Percentiles rank a stretch among this genome's conserved stretches.
These are phyloP conservation scores for Pleurotus tuber-regium DNA, from an alignment of 768 basidiomycete species.

Conservation along the genomic window DNA sequence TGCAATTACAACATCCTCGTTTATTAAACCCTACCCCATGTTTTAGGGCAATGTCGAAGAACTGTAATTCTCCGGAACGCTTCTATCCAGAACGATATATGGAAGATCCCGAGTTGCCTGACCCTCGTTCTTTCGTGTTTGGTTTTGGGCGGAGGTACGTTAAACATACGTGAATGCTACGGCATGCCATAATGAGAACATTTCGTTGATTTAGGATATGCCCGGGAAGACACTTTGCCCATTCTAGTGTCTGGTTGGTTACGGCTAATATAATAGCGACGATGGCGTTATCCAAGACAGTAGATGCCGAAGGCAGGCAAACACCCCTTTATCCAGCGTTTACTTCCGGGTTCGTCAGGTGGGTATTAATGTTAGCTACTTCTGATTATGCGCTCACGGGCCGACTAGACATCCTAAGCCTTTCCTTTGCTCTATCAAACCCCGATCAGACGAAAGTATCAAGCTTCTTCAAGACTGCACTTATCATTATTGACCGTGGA, in stretches of 20 bases:
- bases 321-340: conserved; percentile 37
- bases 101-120: conserved; percentile 33
- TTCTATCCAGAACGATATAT: conserved; percentile 53
- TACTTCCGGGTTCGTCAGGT: conserved; percentile 46
- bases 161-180: conserved; percentile 3
- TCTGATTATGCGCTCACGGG: conserved; percentile 3
- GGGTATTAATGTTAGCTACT: conserved; percentile 15
- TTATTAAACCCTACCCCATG: neutral
- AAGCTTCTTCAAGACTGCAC: conserved; percentile 1
- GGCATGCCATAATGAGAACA: neutral
- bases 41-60: conserved; percentile 25
- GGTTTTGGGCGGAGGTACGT: conserved; percentile 56
- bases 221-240: conserved; percentile 53
- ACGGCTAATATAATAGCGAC: conserved; percentile 42
- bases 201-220: conserved; percentile 37
- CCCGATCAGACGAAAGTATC: conserved; percentile 32
- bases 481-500: neutral
- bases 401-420: conserved; percentile 47
- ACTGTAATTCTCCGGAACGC: conserved; percentile 39
- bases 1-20: neutral
- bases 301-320: conserved; percentile 40
- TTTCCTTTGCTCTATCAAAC: conserved; percentile 44
- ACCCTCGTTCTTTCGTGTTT: conserved; percentile 50
- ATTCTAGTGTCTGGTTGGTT: conserved; percentile 44
- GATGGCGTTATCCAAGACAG: conserved; percentile 40